Evolutionary conservation across 306 rosid genomes (phyloP), one percentile per base, ranked within the genome.

Genomic region (Biancaea sappan): DNA sequence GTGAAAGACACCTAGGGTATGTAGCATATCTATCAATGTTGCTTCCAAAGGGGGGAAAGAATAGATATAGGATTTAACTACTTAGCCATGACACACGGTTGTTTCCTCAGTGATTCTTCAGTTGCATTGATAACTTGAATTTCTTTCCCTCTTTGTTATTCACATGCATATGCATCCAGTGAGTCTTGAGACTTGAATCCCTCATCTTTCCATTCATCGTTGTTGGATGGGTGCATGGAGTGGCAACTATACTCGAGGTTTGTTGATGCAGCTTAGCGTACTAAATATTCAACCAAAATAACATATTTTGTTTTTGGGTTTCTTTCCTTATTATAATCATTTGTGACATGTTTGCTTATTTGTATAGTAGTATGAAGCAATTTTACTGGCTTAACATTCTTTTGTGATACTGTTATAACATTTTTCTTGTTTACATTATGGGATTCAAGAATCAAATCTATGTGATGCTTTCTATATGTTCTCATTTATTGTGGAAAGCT

Each of bases 151-250:
- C 21, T 70, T 65, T 52, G 13, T 56, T 63, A 24, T 16, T 52
- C 32, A 43, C 21, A 18, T 74, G 44, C 34, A 19, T 53, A 46
- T 44, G 38, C 46, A 41, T 80, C 32, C 43, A 1, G 18, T 15
- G 51, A 52, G 38, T 69, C 71, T 75, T 43, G 38, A 73, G 24
- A 41, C 21, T 44, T 67, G 56, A 38, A 52, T 19, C 38, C 64
- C 9, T 28, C 19, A 35, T 38, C 31, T 61, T 35, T 62, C 22
- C 26, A 40, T 52, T 59, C n/a, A 25, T 59, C n/a, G 58, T 62
- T 38, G 66, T 28, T 70, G 48, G 40, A 41, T 71, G 37, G 57
- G 52, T 61, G 66, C 47, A 22, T 53, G 35, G 8, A 18, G 47
- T 35, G 70, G 66, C n/a, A 19, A 34, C 48, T 14, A 48, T 40